These are phyloP conservation scores for Coix lacrymajobi DNA, from an alignment of 176 grass and related monocot genomes.

Conservation along the genomic window DNA sequence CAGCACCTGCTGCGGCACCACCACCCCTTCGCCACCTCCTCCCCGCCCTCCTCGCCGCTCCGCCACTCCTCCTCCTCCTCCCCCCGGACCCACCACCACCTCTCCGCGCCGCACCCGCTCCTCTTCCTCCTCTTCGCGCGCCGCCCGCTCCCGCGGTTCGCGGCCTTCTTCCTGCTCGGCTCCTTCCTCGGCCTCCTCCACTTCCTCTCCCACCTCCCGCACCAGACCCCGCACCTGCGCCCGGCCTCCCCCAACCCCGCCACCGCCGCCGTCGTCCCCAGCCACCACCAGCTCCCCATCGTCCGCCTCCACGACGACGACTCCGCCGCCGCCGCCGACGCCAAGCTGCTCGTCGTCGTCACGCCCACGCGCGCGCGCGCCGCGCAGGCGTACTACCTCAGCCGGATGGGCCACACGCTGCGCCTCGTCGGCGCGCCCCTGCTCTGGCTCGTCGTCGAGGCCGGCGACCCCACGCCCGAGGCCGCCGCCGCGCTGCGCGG, in stretches of 20 bases:
- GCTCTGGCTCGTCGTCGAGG: conserved; percentile 87
- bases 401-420: conserved; percentile 71
- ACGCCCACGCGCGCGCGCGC: conserved; percentile 80
- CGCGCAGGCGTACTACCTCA: conserved; percentile 68
- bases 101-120: conserved; percentile 1
- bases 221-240: conserved; percentile 12
- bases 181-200: conserved; percentile 73
- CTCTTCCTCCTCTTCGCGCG: conserved; percentile 32
- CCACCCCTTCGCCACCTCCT: conserved; percentile 23
- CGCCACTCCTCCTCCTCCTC: conserved; percentile 43
- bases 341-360: conserved; percentile 52
- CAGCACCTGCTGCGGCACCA: conserved; percentile 41
- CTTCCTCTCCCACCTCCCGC: conserved; percentile 52
- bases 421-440: conserved; percentile 51
- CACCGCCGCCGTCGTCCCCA: neutral
- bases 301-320: neutral
- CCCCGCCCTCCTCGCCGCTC: conserved; percentile 35
- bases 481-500: conserved; percentile 60
- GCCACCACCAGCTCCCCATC: neutral
- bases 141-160: conserved; percentile 47
- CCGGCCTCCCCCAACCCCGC: neutral
- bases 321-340: neutral
- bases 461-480: conserved; percentile 47
- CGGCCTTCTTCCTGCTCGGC: conserved; percentile 77
- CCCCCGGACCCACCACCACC: conserved; percentile 1